Evolutionary conservation across 1,139 yeast species (phyloP).

Genomic region (Suhomyces anneliseae): DNA sequence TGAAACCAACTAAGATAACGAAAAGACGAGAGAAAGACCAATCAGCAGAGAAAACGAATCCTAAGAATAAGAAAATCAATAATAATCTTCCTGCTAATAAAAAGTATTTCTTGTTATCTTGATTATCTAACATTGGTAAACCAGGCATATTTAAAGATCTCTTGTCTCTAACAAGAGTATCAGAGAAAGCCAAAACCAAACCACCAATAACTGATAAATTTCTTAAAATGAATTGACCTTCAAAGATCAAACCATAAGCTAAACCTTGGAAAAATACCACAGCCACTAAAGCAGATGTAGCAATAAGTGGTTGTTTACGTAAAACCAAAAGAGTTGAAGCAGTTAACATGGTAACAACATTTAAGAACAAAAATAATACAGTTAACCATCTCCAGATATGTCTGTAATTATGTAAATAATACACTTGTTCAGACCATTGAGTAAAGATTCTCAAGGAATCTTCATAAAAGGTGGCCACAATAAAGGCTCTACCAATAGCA

Average conservation of each 20-base stretch:
- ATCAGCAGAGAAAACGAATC: slow-evolving; percentile 76
- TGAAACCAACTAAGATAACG: slow-evolving; percentile 68
- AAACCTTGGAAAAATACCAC: slow-evolving; percentile 86
- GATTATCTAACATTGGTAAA: slow-evolving; percentile 80
- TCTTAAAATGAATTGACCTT: slow-evolving; percentile 77
- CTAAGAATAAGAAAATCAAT: slow-evolving; percentile 80
- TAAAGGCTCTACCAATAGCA: slow-evolving; percentile 81
- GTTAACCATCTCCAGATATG: slow-evolving; percentile 79
- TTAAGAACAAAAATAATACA: slow-evolving; percentile 61
- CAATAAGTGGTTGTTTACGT: slow-evolving; percentile 68
- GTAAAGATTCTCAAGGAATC: slow-evolving; percentile 81
- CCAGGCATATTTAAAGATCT: slow-evolving; percentile 80
- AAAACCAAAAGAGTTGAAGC: slow-evolving; percentile 75
- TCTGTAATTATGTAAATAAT: slow-evolving; percentile 77
- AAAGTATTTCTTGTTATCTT: slow-evolving; percentile 81
- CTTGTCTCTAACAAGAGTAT: slow-evolving; percentile 80
- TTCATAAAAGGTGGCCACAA: slow-evolving; percentile 92
- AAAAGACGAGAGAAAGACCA: slow-evolving; percentile 70
- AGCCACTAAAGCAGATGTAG: slow-evolving; percentile 67
- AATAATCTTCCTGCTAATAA: slow-evolving; percentile 87
- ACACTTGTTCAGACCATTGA: slow-evolving; percentile 92
- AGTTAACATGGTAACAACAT: slow-evolving; percentile 67
- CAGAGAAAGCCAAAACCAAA: slow-evolving; percentile 81
- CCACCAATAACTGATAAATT: slow-evolving; percentile 94
- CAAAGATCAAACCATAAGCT: slow-evolving; percentile 84